phyloP scores from a whole-genome alignment of 1,284 basidiomycete genomes.

The Tilletia indica region DNA sequence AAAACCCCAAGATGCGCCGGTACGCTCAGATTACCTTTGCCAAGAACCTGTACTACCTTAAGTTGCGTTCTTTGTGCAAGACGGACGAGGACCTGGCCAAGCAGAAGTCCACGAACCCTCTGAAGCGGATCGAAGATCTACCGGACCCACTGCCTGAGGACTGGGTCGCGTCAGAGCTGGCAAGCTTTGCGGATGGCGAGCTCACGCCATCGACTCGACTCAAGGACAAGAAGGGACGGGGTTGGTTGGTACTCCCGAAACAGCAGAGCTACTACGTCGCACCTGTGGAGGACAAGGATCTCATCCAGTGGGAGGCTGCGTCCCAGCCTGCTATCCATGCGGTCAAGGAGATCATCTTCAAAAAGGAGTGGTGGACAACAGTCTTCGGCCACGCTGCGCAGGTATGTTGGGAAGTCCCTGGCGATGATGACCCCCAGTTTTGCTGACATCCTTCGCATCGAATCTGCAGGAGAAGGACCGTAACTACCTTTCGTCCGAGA shows the following conservation, averaged over 20 bases:
- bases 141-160: slow-evolving; percentile 53
- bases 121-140: slow-evolving; percentile 59
- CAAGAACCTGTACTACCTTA: slow-evolving; percentile 73
- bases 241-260: slow-evolving; percentile 80
- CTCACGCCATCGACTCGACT: slow-evolving; percentile 58
- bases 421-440: not conserved
- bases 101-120: slow-evolving; percentile 75
- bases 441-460: not conserved
- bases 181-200: slow-evolving; percentile 56
- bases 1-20: slow-evolving; percentile 75
- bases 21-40: slow-evolving; percentile 75
- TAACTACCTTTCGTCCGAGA: slow-evolving; percentile 52
- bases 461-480: slow-evolving; percentile 50
- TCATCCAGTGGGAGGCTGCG: slow-evolving; percentile 67
- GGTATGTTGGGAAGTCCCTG: not conserved
- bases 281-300: slow-evolving; percentile 60
- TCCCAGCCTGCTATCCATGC: slow-evolving; percentile 67
- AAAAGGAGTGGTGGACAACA: slow-evolving; percentile 65
- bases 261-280: slow-evolving; percentile 69
- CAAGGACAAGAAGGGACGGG: slow-evolving; percentile 76
- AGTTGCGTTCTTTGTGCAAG: slow-evolving; percentile 76
- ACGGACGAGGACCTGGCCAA: slow-evolving; percentile 72
- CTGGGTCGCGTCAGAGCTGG: slow-evolving; percentile 64
- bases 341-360: slow-evolving; percentile 62
- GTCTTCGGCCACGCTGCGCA: slow-evolving; percentile 48